Conservation (phyloP, 2,329 filamentous ascomycete species). For the Phyllosticta citriasiana region DNA sequence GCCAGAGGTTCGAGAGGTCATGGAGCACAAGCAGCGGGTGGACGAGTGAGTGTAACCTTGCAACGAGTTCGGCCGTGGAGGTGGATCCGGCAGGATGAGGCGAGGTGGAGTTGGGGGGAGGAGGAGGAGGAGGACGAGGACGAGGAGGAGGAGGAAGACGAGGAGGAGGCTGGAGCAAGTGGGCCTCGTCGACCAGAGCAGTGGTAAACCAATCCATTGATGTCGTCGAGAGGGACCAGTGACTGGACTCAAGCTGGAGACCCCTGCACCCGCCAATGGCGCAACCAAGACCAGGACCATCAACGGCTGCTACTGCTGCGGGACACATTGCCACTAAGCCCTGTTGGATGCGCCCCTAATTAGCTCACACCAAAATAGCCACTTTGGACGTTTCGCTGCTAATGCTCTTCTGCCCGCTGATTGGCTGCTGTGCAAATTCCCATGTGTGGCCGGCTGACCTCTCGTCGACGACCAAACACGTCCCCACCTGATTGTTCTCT, state of each 20-base stretch:
- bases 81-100: conserved; percentile 22
- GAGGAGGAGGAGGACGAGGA: background rate
- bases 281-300: too few species aligned
- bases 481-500: conserved; percentile 5
- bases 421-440: conserved; percentile 6
- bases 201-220: background rate
- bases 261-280: too few species aligned
- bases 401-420: background rate
- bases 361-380: background rate
- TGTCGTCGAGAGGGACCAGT: too few species aligned
- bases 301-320: too few species aligned
- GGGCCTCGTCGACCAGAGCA: background rate
- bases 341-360: background rate
- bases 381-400: background rate
- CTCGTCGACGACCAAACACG: conserved; percentile 1
- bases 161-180: conserved; percentile 3
- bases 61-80: conserved; percentile 8
- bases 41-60: conserved; percentile 2
- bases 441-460: conserved; percentile 9
- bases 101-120: conserved; percentile 14
- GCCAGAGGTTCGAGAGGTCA: background rate
- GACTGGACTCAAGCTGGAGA: too few species aligned
- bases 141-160: conserved; percentile 1
- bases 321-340: too few species aligned
- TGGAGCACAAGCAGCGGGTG: conserved; percentile 1